Evolutionary conservation across 163 green algal species (phyloP), one percentile per base, ranked within the genome.

Genomic region (Scenedesmus sp.): DNA sequence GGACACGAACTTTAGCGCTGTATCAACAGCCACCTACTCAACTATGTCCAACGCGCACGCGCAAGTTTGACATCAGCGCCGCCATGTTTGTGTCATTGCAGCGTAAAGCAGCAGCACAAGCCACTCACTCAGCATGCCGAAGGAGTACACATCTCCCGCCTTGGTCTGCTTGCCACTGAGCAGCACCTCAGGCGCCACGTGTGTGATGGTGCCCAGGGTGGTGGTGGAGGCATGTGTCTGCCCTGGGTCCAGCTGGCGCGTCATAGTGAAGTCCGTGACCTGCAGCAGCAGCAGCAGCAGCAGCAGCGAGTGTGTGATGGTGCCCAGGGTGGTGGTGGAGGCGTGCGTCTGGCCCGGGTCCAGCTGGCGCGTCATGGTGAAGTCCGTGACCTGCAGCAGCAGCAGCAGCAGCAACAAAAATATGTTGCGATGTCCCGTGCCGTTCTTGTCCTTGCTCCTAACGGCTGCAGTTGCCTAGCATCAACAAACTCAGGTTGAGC

Each of bases 241-340:
- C 2, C 74, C 66, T 52, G 77, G 67, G 7, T 34, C 88, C 10
- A 94, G 60, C 76, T 95, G 88, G 12, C 94, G 87, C 4, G 84
- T 87, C 60, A 97, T 70, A 0, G 93, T 91, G 85, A 96, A 96
- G 82, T 96, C 94, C 60, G 92, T 91, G 20, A 96, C 93, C 93
- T 97, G 88, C 23, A 66, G 91, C 56, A 5, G 3, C 4, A 1
- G 4, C 23, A 12, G 23, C 23, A 13, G 70, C 70, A 79, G 70
- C 23, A 79, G 23, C 5, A 12, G 70, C 12, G 34, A 5, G 3
- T 5, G 90, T 92, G 6, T 94, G 92, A 86, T 94, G 89, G 15
- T 76, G 66, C 67, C 16, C 67, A 9, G 18, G 67, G 18, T 46
- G 16, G 2, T 34, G 67, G 67, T 2, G 5, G 18, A 73, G 64